Evolutionary conservation across 164 flowering plant species (phyloP), one percentile per base, ranked within the genome.

Genomic region (Vitis riparia): DNA sequence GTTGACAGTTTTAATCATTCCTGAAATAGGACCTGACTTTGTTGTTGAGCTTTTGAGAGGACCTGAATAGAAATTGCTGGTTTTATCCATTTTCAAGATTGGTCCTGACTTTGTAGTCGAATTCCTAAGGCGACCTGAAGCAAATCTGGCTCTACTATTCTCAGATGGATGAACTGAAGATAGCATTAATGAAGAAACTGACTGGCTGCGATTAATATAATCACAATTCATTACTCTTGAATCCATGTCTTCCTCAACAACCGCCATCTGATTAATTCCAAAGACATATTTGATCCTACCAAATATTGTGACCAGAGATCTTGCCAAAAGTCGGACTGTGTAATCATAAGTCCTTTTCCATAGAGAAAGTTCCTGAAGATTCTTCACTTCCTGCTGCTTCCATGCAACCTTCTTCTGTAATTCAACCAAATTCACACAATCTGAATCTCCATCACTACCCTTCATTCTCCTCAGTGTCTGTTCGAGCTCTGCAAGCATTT

Each of bases 291-390:
- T 86, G 59, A 92, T 90, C 80, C 94, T 84, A 55, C 73, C 68
- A 49, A 81, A 83, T 65, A 88, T 77, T 3, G 99, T 91, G 76
- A 88, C 87, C 2, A 89, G n/a, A 1, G 96, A 90, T 72, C 92
- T 82, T 10, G 80, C 93, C 71, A 94, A 71, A 58, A 94, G 90
- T 15, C 70, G 81, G 23, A 88, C 73, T 0, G 83, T 74, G 73
- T 90, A 89, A 77, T 94, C 96, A 50, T 87, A 87, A 17, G 83
- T 90, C 72, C 72, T 82, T 61, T 82, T 87, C 99, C 99, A 94
- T 52, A 90, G 76, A 57, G 99, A 93, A 13, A 60, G 65, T 57
- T 88, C 85, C 53, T 81, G 75, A 52, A 91, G 65, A 75, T 77
- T 79, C 80, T 85, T 91, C 75, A 94, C 90, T 75, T 89, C 97